Evolutionary conservation across 139 green algal species (phyloP).

Genomic region (Coelastrella sp.): DNA sequence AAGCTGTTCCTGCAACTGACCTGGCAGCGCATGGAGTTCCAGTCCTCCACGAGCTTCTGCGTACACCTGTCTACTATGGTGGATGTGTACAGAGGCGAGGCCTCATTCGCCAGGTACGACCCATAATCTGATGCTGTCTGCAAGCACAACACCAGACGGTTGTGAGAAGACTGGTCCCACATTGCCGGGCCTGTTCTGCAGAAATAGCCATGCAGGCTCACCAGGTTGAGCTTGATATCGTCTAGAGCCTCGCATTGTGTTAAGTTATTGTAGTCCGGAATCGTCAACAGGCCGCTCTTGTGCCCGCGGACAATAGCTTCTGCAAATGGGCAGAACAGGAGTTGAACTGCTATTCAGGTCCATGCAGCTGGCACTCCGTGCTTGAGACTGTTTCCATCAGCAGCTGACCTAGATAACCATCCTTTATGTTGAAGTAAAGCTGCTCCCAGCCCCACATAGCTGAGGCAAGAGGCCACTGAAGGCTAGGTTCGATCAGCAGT

Average conservation of each 20-base stretch:
- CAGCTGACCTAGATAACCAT: conserved; percentile 93
- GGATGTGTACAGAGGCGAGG: conserved; percentile 93
- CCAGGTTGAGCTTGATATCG: conserved; percentile 99
- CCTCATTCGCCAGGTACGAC: conserved; percentile 91
- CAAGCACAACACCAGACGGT: background rate
- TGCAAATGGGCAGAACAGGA: conserved; percentile 57
- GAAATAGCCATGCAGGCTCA: conserved; percentile 44
- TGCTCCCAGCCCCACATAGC: conserved; percentile 79
- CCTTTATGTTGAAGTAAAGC: conserved; percentile 96
- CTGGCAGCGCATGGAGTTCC: conserved; percentile 89
- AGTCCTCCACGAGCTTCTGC: conserved; percentile 98
- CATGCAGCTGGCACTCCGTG: no score
- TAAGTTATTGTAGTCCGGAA: conserved; percentile 98
- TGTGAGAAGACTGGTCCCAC: no score
- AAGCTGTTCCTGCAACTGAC: conserved; percentile 62
- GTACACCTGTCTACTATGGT: conserved; percentile 97
- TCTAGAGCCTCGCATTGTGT: conserved; percentile 98
- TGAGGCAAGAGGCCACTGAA: background rate
- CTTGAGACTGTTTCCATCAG: background rate
- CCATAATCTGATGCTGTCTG: conserved; percentile 95
- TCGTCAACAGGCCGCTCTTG: conserved; percentile 88
- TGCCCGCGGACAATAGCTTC: conserved; percentile 96
- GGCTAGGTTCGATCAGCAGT: background rate
- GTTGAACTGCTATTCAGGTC: background rate
- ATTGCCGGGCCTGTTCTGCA: no score